Evolutionary conservation across 169 alveolate species (phyloP).

Genomic region (Plasmodium billcollinsi): DNA sequence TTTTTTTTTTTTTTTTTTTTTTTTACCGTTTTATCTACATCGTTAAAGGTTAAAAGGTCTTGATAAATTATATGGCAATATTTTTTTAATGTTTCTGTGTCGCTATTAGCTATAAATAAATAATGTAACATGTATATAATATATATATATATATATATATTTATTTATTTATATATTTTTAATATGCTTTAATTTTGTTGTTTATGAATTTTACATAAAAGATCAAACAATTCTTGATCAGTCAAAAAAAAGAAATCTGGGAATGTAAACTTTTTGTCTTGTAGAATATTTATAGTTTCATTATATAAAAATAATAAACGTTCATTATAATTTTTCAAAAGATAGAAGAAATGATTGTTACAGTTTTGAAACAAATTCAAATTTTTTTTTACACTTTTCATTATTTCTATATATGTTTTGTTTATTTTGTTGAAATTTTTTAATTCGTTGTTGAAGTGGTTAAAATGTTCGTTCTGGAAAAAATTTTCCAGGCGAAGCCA

Average conservation of each 20-base stretch:
- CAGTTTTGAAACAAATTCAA: slow-evolving; percentile 37
- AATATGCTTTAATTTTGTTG: no score
- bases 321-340: slow-evolving; percentile 62
- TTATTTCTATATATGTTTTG: slow-evolving; percentile 68
- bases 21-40: slow-evolving; percentile 62
- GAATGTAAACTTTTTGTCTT: slow-evolving; percentile 62
- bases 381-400: slow-evolving; percentile 71
- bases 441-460: slow-evolving; percentile 64
- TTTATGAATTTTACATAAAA: slow-evolving; percentile 23
- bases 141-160: slow-evolving; percentile 1
- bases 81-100: slow-evolving; percentile 58
- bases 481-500: slow-evolving; percentile 50
- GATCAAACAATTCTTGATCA: slow-evolving; percentile 54
- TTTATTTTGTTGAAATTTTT: slow-evolving; percentile 69
- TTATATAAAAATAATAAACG: slow-evolving; percentile 32
- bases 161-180: background rate
- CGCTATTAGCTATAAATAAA: slow-evolving; percentile 25
- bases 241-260: slow-evolving; percentile 70
- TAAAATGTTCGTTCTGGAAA: slow-evolving; percentile 55
- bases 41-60: slow-evolving; percentile 62
- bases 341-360: slow-evolving; percentile 56
- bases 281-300: slow-evolving; percentile 51
- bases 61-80: slow-evolving; percentile 69
- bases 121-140: slow-evolving; percentile 2
- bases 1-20: background rate